These are phyloP conservation scores for Asterophora lycoperdoides DNA, from an alignment of 768 basidiomycete genomes.

Conservation along the genomic window DNA sequence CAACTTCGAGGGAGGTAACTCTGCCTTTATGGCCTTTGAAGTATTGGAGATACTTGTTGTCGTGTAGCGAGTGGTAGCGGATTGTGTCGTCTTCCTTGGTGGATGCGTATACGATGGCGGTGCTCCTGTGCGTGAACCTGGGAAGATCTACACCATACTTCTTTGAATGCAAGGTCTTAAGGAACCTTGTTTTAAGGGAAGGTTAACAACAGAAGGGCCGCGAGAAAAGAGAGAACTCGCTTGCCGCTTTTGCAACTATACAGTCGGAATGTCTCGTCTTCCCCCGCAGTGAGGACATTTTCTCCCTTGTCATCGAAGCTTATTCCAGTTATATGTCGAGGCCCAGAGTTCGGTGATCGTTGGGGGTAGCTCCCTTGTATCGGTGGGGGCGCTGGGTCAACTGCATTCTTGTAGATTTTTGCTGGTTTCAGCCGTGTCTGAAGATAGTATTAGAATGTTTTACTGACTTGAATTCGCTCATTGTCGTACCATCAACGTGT, in stretches of 20 bases:
- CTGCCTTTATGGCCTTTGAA: slow-evolving; percentile 91
- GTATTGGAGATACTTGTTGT: slow-evolving; percentile 95
- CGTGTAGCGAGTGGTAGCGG: slow-evolving; percentile 91
- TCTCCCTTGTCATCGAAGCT: slow-evolving; percentile 91
- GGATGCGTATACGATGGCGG: slow-evolving; percentile 82
- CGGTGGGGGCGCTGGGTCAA: slow-evolving; percentile 56
- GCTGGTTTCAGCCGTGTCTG: slow-evolving; percentile 81
- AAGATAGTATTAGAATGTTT: slow-evolving; percentile 8
- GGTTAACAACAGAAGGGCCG: slow-evolving; percentile 19
- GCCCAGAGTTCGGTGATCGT: slow-evolving; percentile 40
- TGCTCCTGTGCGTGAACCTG: slow-evolving; percentile 89
- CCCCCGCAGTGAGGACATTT: slow-evolving; percentile 76
- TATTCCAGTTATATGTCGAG: slow-evolving; percentile 80
- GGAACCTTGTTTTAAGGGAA: slow-evolving; percentile 41
- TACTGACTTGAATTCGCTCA: slow-evolving; percentile 2
- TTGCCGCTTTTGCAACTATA: slow-evolving; percentile 90
- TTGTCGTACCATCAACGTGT: slow-evolving; percentile 47
- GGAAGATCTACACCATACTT: slow-evolving; percentile 97
- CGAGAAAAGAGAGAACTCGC: slow-evolving; percentile 54
- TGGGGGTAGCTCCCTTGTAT: slow-evolving; percentile 33
- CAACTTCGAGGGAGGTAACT: slow-evolving; percentile 88
- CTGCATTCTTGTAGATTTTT: slow-evolving; percentile 79
- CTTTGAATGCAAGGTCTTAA: slow-evolving; percentile 82
- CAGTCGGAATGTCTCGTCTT: slow-evolving; percentile 89
- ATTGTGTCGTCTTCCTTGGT: slow-evolving; percentile 95